phyloP scores from a whole-genome alignment of 2,329 filamentous ascomycete genomes.

The Acephala macrosclerotiorum region DNA sequence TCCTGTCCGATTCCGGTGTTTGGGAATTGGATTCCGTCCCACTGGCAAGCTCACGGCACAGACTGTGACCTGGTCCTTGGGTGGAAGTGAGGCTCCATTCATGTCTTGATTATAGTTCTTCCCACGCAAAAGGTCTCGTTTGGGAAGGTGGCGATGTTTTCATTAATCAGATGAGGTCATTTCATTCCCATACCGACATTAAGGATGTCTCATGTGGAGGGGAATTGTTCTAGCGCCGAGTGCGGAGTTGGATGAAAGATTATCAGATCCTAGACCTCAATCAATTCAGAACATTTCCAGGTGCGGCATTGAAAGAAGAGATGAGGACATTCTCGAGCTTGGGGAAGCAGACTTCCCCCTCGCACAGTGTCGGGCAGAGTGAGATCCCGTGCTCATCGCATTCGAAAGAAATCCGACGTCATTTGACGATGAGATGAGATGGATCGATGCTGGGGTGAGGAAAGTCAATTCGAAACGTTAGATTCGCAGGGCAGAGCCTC shows the following conservation, averaged over 20 bases:
- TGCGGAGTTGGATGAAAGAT: neutral
- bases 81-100: neutral
- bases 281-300: neutral
- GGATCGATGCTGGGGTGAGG: neutral
- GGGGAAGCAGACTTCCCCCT: too few relatives aligned
- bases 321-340: neutral
- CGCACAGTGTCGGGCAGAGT: too few relatives aligned
- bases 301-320: neutral
- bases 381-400: too few relatives aligned
- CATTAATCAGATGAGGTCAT: conserved; percentile 8
- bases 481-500: neutral
- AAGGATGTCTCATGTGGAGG: conserved; percentile 9
- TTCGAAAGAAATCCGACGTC: neutral
- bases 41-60: neutral
- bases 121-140: neutral
- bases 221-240: neutral
- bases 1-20: neutral
- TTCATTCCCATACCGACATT: conserved; percentile 5
- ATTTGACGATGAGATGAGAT: neutral
- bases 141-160: neutral
- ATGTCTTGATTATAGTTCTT: conserved; percentile 1
- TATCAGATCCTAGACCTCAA: neutral
- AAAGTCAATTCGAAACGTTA: neutral
- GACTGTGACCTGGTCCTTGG: neutral
- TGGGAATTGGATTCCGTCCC: neutral